Evolutionary conservation across 352 stramenopile genomes (phyloP).

Genomic region (Phytophthora multivora): DNA sequence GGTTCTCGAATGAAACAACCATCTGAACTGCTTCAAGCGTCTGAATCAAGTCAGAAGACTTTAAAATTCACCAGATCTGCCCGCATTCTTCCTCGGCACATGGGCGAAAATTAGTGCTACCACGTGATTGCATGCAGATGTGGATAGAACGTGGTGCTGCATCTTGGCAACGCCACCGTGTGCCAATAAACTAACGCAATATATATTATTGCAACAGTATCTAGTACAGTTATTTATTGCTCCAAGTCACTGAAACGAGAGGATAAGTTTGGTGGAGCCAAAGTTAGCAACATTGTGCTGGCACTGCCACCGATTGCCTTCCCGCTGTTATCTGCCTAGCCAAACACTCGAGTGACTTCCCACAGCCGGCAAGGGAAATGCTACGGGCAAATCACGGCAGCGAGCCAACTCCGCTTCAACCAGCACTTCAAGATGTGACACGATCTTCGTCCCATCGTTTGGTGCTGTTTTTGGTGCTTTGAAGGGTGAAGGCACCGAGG

Average conservation of each 20-base stretch:
- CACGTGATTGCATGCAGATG: constrained; percentile 2
- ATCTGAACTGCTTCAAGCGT: constrained; percentile 26
- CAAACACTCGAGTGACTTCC: neutral
- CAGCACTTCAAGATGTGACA: constrained; percentile 28
- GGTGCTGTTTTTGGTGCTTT: constrained; percentile 14
- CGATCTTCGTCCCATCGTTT: constrained; percentile 15
- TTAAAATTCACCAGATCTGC: constrained; percentile 12
- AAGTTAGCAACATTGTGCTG: neutral
- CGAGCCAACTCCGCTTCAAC: constrained; percentile 16
- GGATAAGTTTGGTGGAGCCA: constrained; percentile 15
- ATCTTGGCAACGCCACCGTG: constrained; percentile 3
- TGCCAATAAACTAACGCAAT: neutral
- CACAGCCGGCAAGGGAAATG: neutral
- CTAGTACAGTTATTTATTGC: no score
- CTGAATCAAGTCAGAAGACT: constrained; percentile 19
- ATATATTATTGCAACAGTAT: no score
- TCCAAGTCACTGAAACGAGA: constrained; percentile 14
- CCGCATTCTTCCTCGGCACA: constrained; percentile 11
- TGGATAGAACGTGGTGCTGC: constrained; percentile 1
- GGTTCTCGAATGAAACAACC: constrained; percentile 26
- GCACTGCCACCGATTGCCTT: neutral
- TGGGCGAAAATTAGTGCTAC: constrained; percentile 3
- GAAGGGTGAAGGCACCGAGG: neutral
- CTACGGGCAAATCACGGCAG: constrained; percentile 4
- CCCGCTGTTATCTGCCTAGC: neutral